These are phyloP conservation scores for Ceratobasidium sp. DNA, from an alignment of 1,284 basidiomycete species.

Conservation along the genomic window DNA sequence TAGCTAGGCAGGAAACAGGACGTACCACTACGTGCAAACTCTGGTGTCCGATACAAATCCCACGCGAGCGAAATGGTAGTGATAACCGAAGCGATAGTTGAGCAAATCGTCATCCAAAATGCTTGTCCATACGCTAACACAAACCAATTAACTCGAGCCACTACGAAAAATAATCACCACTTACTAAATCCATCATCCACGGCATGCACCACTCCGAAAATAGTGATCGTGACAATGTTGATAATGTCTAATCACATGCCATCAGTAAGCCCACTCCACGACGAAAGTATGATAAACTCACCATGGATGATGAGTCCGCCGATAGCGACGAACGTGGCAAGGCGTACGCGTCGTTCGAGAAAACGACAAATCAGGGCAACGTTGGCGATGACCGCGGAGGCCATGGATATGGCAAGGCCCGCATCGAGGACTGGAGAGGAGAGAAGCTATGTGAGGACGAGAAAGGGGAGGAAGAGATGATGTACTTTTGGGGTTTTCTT, in stretches of 20 bases:
- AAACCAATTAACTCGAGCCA: slow-evolving; percentile 47
- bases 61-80: slow-evolving; percentile 78
- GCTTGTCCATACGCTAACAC: slow-evolving; percentile 62
- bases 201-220: slow-evolving; percentile 75
- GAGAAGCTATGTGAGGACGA: neutral
- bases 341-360: slow-evolving; percentile 72
- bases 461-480: slow-evolving; percentile 44
- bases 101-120: slow-evolving; percentile 86
- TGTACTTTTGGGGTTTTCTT: slow-evolving; percentile 62
- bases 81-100: slow-evolving; percentile 74
- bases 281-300: slow-evolving; percentile 54
- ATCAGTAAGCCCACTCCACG: slow-evolving; percentile 22
- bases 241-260: slow-evolving; percentile 67
- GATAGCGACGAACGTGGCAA: slow-evolving; percentile 74
- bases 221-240: slow-evolving; percentile 71
- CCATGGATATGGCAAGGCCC: slow-evolving; percentile 76
- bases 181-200: slow-evolving; percentile 74
- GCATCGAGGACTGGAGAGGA: slow-evolving; percentile 64
- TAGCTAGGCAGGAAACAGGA: slow-evolving; percentile 16
- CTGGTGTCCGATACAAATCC: slow-evolving; percentile 70
- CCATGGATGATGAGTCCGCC: slow-evolving; percentile 75
- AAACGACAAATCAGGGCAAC: slow-evolving; percentile 76
- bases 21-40: slow-evolving; percentile 76
- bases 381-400: slow-evolving; percentile 77
- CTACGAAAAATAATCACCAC: slow-evolving; percentile 44